Conservation (phyloP, 176 grass and related monocot species). For the Zea mays region Zm-B73-REFERENCE-NAM-5.0 NC_050102.1:133060001-133060500, state of each 20-base stretch:
- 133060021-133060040: constrained; percentile 7
- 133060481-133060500: too few relatives aligned
- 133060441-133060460: too few relatives aligned
- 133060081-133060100: constrained; percentile 11
- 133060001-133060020: constrained; percentile 9
- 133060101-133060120: not conserved
- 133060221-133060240: constrained; percentile 11
- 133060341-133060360: too few relatives aligned
- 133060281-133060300: too few relatives aligned
- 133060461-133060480: too few relatives aligned
- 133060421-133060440: too few relatives aligned
- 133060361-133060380: too few relatives aligned
- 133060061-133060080: constrained; percentile 24
- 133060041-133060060: not conserved
- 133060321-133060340: too few relatives aligned
- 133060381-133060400: too few relatives aligned
- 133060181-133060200: not conserved
- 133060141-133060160: constrained; percentile 6
- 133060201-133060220: not conserved
- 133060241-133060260: constrained; percentile 13
- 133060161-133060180: not conserved
- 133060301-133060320: too few relatives aligned
- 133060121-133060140: not conserved
- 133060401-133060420: too few relatives aligned
- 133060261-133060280: not conserved